Conservation (phyloP, 345 rosid species). For the Acer saccharum region DNA sequence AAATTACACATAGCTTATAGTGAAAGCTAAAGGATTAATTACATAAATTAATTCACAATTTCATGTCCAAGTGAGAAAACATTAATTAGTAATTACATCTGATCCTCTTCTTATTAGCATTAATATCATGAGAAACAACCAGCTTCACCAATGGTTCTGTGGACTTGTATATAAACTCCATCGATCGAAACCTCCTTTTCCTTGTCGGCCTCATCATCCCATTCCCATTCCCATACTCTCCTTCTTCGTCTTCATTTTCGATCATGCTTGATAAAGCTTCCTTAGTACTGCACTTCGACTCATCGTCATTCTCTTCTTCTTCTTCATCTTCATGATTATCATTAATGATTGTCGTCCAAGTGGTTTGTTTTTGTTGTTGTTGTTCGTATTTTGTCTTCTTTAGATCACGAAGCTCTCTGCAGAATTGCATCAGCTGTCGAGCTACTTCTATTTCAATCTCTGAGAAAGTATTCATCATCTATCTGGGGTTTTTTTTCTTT, state of each 20-base stretch:
- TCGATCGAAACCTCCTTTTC: slow-evolving; percentile 21
- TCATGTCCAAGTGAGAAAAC: no score
- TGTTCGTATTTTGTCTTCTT: background rate
- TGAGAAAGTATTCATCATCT: slow-evolving; percentile 12
- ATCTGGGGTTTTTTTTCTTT: no score
- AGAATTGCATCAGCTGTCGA: slow-evolving; percentile 26
- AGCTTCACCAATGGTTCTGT: slow-evolving; percentile 9
- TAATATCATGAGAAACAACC: background rate
- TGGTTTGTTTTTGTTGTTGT: background rate
- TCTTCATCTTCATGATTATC: no score
- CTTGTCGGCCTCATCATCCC: background rate
- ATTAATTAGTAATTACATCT: background rate
- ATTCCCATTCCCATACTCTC: background rate
- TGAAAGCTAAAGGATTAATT: no score
- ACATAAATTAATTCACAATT: no score
- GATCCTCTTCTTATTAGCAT: background rate
- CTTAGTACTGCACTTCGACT: no score
- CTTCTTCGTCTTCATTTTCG: slow-evolving; percentile 8
- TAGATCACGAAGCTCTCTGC: background rate
- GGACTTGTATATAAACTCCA: slow-evolving; percentile 16
- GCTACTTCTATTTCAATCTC: slow-evolving; percentile 32
- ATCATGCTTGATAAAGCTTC: background rate
- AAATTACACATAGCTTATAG: no score
- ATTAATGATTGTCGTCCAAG: no score
- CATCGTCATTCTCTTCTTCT: no score